A percentile compares a stretch with the other conserved stretches of the same genome.
These are phyloP conservation scores for Pulicaria dysenterica DNA, from an alignment of 129 eudicot genomes.

Conservation along the genomic window DNA sequence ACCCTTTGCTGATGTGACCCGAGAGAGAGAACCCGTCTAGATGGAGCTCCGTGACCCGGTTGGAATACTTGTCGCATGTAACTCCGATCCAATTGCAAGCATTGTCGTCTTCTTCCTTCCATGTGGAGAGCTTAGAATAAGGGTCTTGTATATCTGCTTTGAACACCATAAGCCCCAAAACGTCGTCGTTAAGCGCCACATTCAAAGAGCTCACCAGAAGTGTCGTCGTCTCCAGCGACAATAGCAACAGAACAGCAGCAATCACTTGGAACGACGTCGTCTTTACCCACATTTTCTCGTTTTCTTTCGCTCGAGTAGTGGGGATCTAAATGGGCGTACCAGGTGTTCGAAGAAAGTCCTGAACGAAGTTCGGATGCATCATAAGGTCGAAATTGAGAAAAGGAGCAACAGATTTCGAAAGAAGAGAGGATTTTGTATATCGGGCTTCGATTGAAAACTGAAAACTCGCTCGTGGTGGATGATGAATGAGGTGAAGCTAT, in stretches of 20 bases:
- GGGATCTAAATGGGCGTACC: conserved; percentile 22
- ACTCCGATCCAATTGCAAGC: conserved; percentile 86
- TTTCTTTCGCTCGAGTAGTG: not conserved
- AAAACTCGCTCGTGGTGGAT: not conserved
- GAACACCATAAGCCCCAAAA: conserved; percentile 79
- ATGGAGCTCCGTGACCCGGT: conserved; percentile 66
- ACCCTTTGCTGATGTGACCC: conserved; percentile 74
- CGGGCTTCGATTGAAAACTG: not conserved
- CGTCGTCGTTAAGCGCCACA: conserved; percentile 86
- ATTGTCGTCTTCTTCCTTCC: conserved; percentile 77
- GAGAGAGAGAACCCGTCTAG: conserved; percentile 67
- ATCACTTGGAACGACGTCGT: conserved; percentile 35
- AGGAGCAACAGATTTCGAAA: not conserved
- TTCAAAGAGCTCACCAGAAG: conserved; percentile 25
- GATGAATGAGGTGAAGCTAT: not conserved
- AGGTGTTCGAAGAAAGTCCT: conserved; percentile 23
- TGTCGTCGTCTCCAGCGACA: not conserved
- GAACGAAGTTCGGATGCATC: conserved; percentile 14
- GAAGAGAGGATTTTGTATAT: not conserved
- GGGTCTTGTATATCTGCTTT: conserved; percentile 82
- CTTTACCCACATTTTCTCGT: conserved; percentile 39
- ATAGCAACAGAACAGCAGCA: conserved; percentile 23
- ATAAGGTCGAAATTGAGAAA: conserved; percentile 7
- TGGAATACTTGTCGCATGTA: conserved; percentile 62
- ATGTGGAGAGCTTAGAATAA: conserved; percentile 54